Base-by-base conservation (phyloP, 495 filamentous ascomycete species). In the Hypoxylon perforatum region DNA sequence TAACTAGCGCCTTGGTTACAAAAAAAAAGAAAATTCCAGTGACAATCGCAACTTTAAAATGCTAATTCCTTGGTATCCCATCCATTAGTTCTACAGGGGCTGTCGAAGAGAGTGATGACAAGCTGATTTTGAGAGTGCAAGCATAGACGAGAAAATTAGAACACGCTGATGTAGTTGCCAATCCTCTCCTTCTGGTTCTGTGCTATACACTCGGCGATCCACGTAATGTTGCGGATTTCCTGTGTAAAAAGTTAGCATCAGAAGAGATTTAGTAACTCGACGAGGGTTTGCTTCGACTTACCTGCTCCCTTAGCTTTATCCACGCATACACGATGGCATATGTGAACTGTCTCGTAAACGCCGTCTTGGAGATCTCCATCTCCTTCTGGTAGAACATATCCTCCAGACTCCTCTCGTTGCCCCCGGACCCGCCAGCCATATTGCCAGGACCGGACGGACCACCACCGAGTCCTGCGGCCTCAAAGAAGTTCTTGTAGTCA, bases 161-260 rank as follows among this genome's bases (percentile, higher is more conserved):
- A 97, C 61, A 98, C 94, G 79, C 93, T 97, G 74, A 99, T 98
- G 78, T 97, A 99, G 77, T 97, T 99, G 67, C 90, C 88, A 74
- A 99, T 98, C 76, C 95, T 87, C 78, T 99, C 95, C 81, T 98
- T 99, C 84, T 99, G 95, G 82, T 97, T 96, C 80, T 99, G 95
- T 47, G 95, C 95, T 87, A 99, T 99, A 80, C 95, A 99, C 78
- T 99, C 95, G 8, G 96, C 89, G 73, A 99, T 99, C 95, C 95
- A 99, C 46, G 94, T 98, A 72, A 99, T 95, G 73, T 99, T 99
- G 38, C 95, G 91, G 75, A 98, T 96, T 90, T 99, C 95, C 95
- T 97, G 61, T 14, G 17, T 22, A 17, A n/a, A 10, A 33, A 38
- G 67, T 57, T 39, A 53, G n/a, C 1, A 42, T n/a, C n/a, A n/a